Base-by-base conservation (phyloP, 495 filamentous ascomycete species). In the Thermochaetoides thermophila region DNA sequence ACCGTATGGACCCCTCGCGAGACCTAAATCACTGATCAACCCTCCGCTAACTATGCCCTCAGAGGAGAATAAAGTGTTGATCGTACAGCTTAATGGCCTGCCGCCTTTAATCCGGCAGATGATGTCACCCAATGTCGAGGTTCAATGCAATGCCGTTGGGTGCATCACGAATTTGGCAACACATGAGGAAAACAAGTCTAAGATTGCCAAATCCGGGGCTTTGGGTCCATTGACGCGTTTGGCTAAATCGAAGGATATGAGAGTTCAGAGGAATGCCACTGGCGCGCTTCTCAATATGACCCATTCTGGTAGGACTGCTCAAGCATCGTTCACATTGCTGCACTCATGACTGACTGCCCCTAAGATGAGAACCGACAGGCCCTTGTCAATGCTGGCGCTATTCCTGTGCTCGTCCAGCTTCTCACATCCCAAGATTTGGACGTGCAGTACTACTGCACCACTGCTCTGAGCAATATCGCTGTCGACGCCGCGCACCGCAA, bases 401-500 rank as follows among this genome's bases (percentile, higher is more conserved):
- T 97, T 40, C 91, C 89, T 3, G 89, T 96, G 7, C 73, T 97
- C 10, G 89, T 97, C 31, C 84, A 93, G 43, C 69, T 97, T 16
- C 71, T 97, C 21, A 84, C 81, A 10, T 95, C 87, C 22, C 55
- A 75, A 14, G 89, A 97, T 50, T 84, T 94, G 34, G 89, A 97
- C 51, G 89, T 97, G 11, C 89, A 97, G 62, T 97, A 97, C 58
- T 97, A 97, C 59, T 97, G 89, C 63, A 97, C 89, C 21, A 97
- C 89, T 2, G 89, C 89, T 10, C 72, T 97, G 31, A 94, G 85
- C 69, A 97, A 97, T 50, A 97, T 97, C 45, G 89, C 89, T 10
- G 89, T 97, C 29, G 89, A 97, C 55, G 69, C 81, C 4, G 74
- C 70, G 45, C 95, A 97, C 57, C 69, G 89, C 31, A 86, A 86